Conservation (phyloP, 805 yeast species). For the Ogataea methylovora region DNA sequence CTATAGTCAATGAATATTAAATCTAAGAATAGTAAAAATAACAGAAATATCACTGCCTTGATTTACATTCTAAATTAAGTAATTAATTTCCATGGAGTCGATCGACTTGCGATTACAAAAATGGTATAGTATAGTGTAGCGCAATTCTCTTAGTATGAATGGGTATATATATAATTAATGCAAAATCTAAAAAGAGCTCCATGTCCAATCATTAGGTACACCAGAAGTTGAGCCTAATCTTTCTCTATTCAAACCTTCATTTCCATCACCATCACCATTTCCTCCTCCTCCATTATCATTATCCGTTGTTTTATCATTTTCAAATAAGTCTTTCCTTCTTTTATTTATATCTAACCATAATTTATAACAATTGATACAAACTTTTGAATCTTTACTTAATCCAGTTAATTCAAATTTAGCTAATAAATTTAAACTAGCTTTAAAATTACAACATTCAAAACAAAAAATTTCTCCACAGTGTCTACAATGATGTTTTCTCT, state of each 20-base stretch:
- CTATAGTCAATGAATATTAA: too few species aligned
- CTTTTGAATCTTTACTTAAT: conserved; percentile 16
- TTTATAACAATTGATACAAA: conserved; percentile 19
- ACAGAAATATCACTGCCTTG: too few species aligned
- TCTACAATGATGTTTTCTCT: conserved; percentile 42
- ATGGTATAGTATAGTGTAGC: too few species aligned
- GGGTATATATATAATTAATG: too few species aligned
- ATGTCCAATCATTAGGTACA: conserved; percentile 40
- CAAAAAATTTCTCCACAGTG: conserved; percentile 45
- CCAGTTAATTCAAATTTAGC: conserved; percentile 24
- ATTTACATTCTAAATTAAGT: too few species aligned
- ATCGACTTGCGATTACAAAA: too few species aligned
- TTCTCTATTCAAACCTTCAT: background rate
- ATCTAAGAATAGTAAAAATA: too few species aligned
- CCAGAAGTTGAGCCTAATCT: conserved; percentile 10
- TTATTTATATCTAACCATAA: conserved; percentile 17
- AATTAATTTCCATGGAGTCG: too few species aligned
- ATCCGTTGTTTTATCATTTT: conserved; percentile 17
- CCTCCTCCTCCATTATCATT: conserved; percentile 2
- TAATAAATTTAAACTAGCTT: conserved; percentile 24
- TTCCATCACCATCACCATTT: conserved; percentile 2
- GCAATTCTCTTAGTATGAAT: too few species aligned
- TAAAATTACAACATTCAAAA: conserved; percentile 20
- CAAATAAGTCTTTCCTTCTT: conserved; percentile 3
- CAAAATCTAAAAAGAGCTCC: conserved; percentile 35